Evolutionary conservation across 257 asterid species (phyloP).

Genomic region (Nicotiana noctiflora): DNA sequence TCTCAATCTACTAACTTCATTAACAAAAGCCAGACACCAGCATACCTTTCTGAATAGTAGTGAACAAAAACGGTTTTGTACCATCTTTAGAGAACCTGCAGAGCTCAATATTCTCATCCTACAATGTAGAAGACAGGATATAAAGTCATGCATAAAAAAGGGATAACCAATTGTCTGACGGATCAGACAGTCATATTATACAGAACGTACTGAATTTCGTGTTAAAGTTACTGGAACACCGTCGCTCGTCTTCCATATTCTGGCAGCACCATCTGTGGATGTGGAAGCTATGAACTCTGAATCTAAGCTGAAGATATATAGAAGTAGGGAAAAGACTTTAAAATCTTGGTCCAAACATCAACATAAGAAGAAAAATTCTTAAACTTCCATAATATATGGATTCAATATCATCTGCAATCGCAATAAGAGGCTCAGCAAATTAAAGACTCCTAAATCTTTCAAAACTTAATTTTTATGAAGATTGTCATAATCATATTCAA

Average conservation of each 20-base stretch:
- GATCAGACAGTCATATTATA: not conserved
- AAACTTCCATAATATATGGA: not conserved
- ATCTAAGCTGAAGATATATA: constrained; percentile 55
- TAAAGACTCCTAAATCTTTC: not conserved
- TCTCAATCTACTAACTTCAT: not conserved
- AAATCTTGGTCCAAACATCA: not conserved
- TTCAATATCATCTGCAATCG: not conserved
- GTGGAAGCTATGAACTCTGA: constrained; percentile 50
- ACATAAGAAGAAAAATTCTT: not conserved
- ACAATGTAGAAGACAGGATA: constrained; percentile 16
- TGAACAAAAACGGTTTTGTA: constrained; percentile 85
- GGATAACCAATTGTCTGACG: not conserved
- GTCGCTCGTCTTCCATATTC: constrained; percentile 84
- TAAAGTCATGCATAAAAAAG: constrained; percentile 5
- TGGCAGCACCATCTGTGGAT: constrained; percentile 25
- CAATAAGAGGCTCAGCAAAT: not conserved
- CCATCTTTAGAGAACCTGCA: constrained; percentile 63
- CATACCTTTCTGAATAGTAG: constrained; percentile 75
- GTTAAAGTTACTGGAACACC: constrained; percentile 76
- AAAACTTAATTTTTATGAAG: not conserved
- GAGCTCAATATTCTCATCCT: constrained; percentile 88
- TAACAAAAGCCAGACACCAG: not conserved
- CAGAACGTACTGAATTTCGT: constrained; percentile 50
- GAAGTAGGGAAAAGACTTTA: not conserved
- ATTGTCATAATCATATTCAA: not conserved